A percentile compares a stretch with the other conserved stretches of the same genome.
Evolutionary conservation across 2,329 filamentous ascomycete species (phyloP).

Genomic region (Fusarium setosum): DNA sequence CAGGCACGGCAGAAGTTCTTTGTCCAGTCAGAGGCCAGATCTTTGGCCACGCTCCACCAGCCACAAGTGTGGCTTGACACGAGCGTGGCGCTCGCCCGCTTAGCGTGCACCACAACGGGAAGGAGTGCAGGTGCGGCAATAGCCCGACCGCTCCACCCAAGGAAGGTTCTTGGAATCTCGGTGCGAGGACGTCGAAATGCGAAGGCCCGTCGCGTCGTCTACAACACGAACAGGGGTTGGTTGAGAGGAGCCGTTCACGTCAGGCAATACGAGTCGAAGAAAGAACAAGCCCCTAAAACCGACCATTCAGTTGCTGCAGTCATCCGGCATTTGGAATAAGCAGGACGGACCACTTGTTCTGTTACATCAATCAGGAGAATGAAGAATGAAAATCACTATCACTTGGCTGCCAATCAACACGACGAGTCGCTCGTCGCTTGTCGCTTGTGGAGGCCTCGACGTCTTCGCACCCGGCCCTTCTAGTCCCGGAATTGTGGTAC

Average conservation of each 20-base stretch:
- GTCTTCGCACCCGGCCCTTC: slow-evolving; percentile 6
- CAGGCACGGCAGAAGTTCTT: slow-evolving; percentile 12
- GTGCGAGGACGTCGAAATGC: no score
- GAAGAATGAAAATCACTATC: neutral
- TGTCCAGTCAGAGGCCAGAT: slow-evolving; percentile 35
- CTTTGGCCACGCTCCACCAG: slow-evolving; percentile 1
- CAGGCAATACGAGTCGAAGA: neutral
- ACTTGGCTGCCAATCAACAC: neutral
- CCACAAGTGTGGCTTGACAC: neutral
- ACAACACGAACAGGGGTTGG: neutral
- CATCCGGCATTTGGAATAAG: neutral
- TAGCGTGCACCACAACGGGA: neutral
- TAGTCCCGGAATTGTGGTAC: slow-evolving; percentile 21
- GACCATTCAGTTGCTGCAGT: slow-evolving; percentile 8
- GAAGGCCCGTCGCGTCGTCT: neutral
- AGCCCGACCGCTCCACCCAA: no score
- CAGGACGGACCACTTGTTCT: no score
- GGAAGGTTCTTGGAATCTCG: no score
- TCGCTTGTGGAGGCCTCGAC: slow-evolving; percentile 14
- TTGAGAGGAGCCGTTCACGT: no score
- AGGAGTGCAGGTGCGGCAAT: neutral
- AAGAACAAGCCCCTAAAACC: neutral
- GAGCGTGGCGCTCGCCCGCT: neutral
- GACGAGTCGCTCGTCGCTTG: neutral
- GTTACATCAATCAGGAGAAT: neutral